A percentile compares a stretch with the other conserved stretches of the same genome.
Conservation (phyloP, 495 filamentous ascomycete species). For the Penicillium dipodomyicola region DNA sequence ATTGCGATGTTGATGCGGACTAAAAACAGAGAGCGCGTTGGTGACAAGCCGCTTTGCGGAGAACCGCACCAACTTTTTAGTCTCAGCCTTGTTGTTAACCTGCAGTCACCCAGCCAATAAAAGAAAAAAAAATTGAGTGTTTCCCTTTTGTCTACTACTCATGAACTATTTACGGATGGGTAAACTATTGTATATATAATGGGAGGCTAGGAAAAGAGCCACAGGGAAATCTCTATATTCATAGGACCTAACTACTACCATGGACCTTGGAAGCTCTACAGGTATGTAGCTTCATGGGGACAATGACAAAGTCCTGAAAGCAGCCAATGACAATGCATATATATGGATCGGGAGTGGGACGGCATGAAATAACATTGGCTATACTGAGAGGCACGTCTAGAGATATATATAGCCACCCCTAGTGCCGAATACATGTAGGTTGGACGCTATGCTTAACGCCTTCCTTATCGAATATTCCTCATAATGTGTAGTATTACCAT, state of each 20-base stretch:
- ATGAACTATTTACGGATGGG: background rate
- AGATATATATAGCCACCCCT: background rate
- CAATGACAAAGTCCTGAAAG: too few species aligned
- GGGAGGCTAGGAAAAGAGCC: too few species aligned
- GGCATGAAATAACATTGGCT: background rate
- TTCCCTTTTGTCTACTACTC: background rate
- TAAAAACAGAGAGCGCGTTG: constrained; percentile 1
- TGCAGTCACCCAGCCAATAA: background rate
- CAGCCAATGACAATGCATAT: too few species aligned
- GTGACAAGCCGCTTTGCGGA: constrained; percentile 10
- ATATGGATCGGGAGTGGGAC: background rate
- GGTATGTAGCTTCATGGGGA: too few species aligned
- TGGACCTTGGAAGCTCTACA: too few species aligned
- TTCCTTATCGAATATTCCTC: background rate
- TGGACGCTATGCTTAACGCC: background rate
- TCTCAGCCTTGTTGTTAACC: background rate
- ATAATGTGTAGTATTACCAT: background rate
- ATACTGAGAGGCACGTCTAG: background rate
- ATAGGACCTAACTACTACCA: too few species aligned
- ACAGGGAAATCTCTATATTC: too few species aligned
- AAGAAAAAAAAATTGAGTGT: background rate
- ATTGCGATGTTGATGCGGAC: constrained; percentile 8
- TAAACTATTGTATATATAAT: background rate
- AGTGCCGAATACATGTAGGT: background rate
- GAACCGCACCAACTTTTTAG: background rate